These are phyloP conservation scores for Exophiala aquamarina DNA, from an alignment of 2,329 filamentous ascomycete species.

Conservation along the genomic window DNA sequence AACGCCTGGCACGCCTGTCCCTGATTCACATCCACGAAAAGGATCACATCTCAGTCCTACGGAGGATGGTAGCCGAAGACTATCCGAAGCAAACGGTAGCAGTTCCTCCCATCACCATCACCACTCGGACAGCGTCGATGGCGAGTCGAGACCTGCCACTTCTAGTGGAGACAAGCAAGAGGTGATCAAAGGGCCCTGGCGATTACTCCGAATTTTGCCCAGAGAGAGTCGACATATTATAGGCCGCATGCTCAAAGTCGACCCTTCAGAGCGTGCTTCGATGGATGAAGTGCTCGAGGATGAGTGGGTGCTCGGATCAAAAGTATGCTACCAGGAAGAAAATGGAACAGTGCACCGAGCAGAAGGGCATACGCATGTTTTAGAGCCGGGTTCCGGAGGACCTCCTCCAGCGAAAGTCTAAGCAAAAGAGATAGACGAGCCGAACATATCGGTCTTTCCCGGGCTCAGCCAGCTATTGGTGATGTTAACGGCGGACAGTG, in stretches of 20 bases:
- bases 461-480: too few relatives aligned
- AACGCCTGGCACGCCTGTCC: constrained; percentile 62
- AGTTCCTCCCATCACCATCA: constrained; percentile 26
- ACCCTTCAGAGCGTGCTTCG: constrained; percentile 77
- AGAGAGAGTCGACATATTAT: constrained; percentile 89
- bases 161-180: constrained; percentile 59
- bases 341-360: constrained; percentile 71
- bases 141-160: constrained; percentile 19
- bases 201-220: constrained; percentile 81
- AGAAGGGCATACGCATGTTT: constrained; percentile 76
- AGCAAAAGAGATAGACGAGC: too few relatives aligned
- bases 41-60: constrained; percentile 18
- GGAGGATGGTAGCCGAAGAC: constrained; percentile 15
- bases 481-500: too few relatives aligned
- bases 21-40: constrained; percentile 40
- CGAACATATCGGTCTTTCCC: too few relatives aligned
- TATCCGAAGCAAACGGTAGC: constrained; percentile 19
- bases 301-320: constrained; percentile 81
- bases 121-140: constrained; percentile 11
- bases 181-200: constrained; percentile 88
- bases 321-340: constrained; percentile 78
- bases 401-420: constrained; percentile 27
- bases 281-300: constrained; percentile 86
- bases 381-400: constrained; percentile 62
- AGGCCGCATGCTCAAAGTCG: constrained; percentile 85